Base-by-base conservation (phyloP, 805 yeast genomes). In the Saturnispora galanensis region DNA sequence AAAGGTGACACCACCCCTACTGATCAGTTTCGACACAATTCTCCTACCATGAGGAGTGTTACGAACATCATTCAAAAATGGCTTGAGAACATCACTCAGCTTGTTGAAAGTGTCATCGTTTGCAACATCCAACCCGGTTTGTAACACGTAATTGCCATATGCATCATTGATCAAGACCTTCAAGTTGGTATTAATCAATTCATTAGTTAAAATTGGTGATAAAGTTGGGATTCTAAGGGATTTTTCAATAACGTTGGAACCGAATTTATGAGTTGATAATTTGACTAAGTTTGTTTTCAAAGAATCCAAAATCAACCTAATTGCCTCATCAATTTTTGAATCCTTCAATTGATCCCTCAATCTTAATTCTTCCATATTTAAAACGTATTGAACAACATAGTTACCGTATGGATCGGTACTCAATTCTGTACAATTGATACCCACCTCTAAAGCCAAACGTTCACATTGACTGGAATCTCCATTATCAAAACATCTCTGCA, bases 11-110 rank as follows among this genome's bases (percentile, higher is more conserved):
- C 65, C 64, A 35, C 65, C 64, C 41, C 65, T 53, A 44, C 60
- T 54, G 46, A 60, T 58, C 39, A 64, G 51, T 42, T 86, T 87
- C 28, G 85, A 77, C 67, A 84, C 74, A 48, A 90, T 88, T 57
- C 97, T 77, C 60, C 96, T 75, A n/a, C 97, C 97, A 62, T 90
- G 96, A 3, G 97, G 97, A 13, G 97, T 89, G 55, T 82, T 84
- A 60, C 84, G 76, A 47, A 90, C 83, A 39, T 81, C 81, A 17
- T 83, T 79, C 54, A 90, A 69, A 47, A 84, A 74, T 10, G 96
- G 95, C 51, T 76, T 77, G 53, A 88, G 72, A 18, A 75, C 64
- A 33, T 65, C 71, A 16, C 83, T 74, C 44, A 84, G 65, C 47
- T 68, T 70, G 36, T 67, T 68, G 57, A 81, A 78, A 45, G 81